phyloP scores from a whole-genome alignment of 192 early-diverging fungal species.

The Irineochytrium annulatum region DNA sequence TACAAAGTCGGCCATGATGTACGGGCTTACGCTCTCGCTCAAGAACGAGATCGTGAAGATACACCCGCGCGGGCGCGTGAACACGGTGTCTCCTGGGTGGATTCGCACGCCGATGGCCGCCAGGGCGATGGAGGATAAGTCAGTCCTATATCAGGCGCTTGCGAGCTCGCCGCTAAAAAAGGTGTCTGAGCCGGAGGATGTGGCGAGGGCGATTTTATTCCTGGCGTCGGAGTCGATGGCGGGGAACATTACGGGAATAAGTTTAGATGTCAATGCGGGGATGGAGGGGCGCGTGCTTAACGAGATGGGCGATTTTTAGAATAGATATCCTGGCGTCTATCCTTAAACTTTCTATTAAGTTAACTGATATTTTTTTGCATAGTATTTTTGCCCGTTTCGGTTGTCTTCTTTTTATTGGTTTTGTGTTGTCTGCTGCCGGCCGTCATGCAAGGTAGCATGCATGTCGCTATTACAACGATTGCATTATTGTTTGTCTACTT shows the following conservation, averaged over 20 bases:
- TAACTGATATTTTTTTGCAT: no score
- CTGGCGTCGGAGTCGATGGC: conserved; percentile 35
- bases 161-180: conserved; percentile 55
- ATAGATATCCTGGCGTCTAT: no score
- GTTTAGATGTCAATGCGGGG: conserved; percentile 53
- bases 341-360: no score
- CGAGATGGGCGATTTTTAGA: conserved; percentile 25
- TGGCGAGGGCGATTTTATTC: conserved; percentile 51
- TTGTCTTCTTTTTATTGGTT: no score
- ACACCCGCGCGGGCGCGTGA: conserved; percentile 49
- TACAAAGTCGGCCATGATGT: conserved; percentile 51
- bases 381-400: no score
- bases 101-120: conserved; percentile 61
- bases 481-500: no score
- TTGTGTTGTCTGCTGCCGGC: no score
- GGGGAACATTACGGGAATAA: conserved; percentile 57
- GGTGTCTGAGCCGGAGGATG: conserved; percentile 51
- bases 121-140: conserved; percentile 38
- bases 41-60: conserved; percentile 58
- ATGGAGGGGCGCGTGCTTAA: conserved; percentile 54
- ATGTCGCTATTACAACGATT: no score
- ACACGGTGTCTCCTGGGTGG: conserved; percentile 52
- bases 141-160: conserved; percentile 46
- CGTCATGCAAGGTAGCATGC: no score
- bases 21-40: conserved; percentile 39